Percentiles rank a stretch among this genome's conserved stretches.
These are phyloP conservation scores for Trypanosoma cruzi DNA, from an alignment of 208 protist genomes.

Conservation along the genomic window DNA sequence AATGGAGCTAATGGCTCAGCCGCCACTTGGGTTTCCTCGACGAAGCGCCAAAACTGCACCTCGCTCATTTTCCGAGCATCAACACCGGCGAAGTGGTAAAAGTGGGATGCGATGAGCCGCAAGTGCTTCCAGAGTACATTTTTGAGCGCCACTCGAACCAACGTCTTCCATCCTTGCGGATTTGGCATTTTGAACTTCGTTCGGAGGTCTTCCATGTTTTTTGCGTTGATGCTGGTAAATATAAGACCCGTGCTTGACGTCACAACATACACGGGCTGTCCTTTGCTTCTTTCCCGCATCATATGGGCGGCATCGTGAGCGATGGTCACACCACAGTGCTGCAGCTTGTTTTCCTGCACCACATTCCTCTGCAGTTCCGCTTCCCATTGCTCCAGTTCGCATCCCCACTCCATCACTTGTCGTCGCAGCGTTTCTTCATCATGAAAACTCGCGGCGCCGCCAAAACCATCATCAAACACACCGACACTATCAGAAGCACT, in stretches of 20 bases:
- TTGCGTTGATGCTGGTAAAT: constrained; percentile 56
- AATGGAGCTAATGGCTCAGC: constrained; percentile 36
- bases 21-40: constrained; percentile 36
- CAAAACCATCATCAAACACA: background rate
- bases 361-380: constrained; percentile 6
- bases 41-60: constrained; percentile 82
- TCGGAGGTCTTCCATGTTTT: constrained; percentile 54
- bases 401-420: constrained; percentile 14
- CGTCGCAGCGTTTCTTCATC: constrained; percentile 17
- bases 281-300: constrained; percentile 39
- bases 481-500: background rate
- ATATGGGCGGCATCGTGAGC: constrained; percentile 33
- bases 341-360: constrained; percentile 12
- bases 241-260: constrained; percentile 29
- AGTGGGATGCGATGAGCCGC: constrained; percentile 49
- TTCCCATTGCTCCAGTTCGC: constrained; percentile 15
- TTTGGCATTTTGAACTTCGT: constrained; percentile 23
- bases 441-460: background rate
- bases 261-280: constrained; percentile 51
- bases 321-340: constrained; percentile 19
- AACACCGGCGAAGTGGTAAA: constrained; percentile 69
- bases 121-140: constrained; percentile 48
- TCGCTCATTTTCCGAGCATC: constrained; percentile 63
- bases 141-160: constrained; percentile 39
- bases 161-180: constrained; percentile 46